Base-by-base conservation (phyloP, 1,284 basidiomycete genomes). In the Cutaneotrichosporon dermatis region DNA sequence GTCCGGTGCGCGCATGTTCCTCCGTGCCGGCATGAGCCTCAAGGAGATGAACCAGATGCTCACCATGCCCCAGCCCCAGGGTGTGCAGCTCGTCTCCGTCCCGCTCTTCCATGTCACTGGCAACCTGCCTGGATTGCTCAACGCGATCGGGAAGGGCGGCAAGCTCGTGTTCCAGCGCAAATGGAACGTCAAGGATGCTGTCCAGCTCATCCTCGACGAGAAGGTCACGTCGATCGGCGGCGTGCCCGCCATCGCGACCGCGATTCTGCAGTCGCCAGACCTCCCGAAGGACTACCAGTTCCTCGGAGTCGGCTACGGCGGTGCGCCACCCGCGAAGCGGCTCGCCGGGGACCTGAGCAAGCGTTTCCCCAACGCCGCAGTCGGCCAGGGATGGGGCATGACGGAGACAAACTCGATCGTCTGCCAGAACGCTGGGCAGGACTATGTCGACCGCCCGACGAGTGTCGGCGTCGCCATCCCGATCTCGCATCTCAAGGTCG, bases 71-170 rank as follows among this genome's bases (percentile, higher is more conserved):
- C 36, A 49, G 15, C 42, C 40, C 40, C 50, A 55, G 40, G 4
- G 8, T 5, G 44, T 52, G 9, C 13, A 13, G 13, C 62, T 76
- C 3, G 60, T 75, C 36, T 55, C 74, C 6, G 68, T 76, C 45
- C 75, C 73, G 4, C 64, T 75, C 2, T 76, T 76, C 64, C 75
- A 76, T 69, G 73, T 74, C 4, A 76, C 75, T 0, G 75, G 75
- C n/a, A 72, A 71, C 58, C 64, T 75, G 1, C 67, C 69, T 4
- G 69, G 71, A 65, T 64, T 76, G 25, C 63, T 75, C 61, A 55
- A 66, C 3, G 66, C 71, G 1, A 63, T 75, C 52, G 63, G 63
- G 41, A 66, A 60, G 11, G 75, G 75, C 11, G 67, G 62, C 33
- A 74, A 71, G 62, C 62, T 74, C 43, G 71, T 75, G 13, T 60